Evolutionary conservation across 2,329 filamentous ascomycete species (phyloP).

Genomic region (Diplodia seriata): DNA sequence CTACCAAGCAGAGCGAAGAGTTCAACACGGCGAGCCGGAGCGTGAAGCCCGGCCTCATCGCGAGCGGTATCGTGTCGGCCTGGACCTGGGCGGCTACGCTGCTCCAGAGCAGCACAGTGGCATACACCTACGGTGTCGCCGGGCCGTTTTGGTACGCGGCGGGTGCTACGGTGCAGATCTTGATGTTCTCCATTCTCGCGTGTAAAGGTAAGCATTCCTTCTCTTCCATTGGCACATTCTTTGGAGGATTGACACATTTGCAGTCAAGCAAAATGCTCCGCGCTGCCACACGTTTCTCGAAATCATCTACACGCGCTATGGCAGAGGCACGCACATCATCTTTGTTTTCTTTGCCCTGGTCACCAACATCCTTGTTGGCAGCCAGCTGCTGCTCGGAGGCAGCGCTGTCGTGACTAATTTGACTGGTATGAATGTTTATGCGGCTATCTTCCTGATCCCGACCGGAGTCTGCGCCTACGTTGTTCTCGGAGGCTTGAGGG

Average conservation of each 20-base stretch:
- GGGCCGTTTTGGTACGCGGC: constrained; percentile 51
- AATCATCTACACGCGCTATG: constrained; percentile 60
- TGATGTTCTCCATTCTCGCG: constrained; percentile 54
- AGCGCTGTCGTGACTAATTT: constrained; percentile 53
- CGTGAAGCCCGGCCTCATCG: constrained; percentile 59
- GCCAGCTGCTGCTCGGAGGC: constrained; percentile 45
- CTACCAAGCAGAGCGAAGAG: constrained; percentile 60
- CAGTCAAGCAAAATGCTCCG: constrained; percentile 60
- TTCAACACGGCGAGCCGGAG: constrained; percentile 63
- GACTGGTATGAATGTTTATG: constrained; percentile 54
- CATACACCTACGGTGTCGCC: constrained; percentile 45
- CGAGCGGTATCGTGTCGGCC: constrained; percentile 57
- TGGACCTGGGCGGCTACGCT: constrained; percentile 42
- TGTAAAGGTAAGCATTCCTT: constrained; percentile 40
- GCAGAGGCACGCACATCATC: constrained; percentile 54
- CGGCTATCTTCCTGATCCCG: constrained; percentile 54
- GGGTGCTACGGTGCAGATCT: constrained; percentile 54
- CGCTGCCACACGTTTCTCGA: constrained; percentile 63
- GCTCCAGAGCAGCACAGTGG: constrained; percentile 42
- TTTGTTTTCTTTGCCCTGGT: constrained; percentile 59
- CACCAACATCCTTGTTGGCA: constrained; percentile 62
- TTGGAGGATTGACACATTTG: constrained; percentile 37
- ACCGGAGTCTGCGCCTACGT: constrained; percentile 49
- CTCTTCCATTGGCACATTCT: background rate
- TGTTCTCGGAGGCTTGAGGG: constrained; percentile 48